These are phyloP conservation scores for Kuraishia capsulata DNA, from an alignment of 805 yeast species.

Conservation along the genomic window DNA sequence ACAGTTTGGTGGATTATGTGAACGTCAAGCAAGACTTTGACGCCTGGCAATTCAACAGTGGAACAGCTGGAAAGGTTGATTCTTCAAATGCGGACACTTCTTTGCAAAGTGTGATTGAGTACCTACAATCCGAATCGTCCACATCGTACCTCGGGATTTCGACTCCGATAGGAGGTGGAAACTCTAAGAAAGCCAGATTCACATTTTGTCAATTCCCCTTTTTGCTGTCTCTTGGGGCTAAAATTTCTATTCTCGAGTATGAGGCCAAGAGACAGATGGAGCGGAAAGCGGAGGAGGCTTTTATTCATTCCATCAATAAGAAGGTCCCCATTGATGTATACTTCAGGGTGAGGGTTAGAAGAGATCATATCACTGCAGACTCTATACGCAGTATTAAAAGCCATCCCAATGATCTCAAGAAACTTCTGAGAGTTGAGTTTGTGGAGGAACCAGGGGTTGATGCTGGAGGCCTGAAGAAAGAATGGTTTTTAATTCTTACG, in stretches of 20 bases:
- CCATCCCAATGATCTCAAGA: constrained; percentile 54
- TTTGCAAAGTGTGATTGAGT: constrained; percentile 34
- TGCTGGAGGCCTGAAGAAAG: constrained; percentile 91
- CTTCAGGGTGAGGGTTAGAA: constrained; percentile 58
- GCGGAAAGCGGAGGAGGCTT: constrained; percentile 82
- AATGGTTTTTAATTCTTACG: constrained; percentile 80
- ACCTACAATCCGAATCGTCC: constrained; percentile 26
- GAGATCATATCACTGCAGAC: constrained; percentile 62
- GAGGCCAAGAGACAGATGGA: constrained; percentile 81
- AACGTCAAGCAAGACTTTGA: constrained; percentile 76
- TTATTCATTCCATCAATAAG: constrained; percentile 61
- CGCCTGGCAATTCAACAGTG: constrained; percentile 55
- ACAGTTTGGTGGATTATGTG: constrained; percentile 71
- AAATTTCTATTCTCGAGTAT: constrained; percentile 70
- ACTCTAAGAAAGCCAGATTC: constrained; percentile 18
- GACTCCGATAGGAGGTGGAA: not conserved
- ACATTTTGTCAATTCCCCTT: constrained; percentile 82
- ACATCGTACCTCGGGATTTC: constrained; percentile 24
- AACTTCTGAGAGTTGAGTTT: constrained; percentile 72
- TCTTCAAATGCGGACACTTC: constrained; percentile 10
- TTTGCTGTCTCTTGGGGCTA: constrained; percentile 70
- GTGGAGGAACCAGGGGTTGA: constrained; percentile 88
- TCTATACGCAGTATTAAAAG: constrained; percentile 56
- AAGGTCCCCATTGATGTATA: constrained; percentile 56
- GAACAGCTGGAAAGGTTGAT: constrained; percentile 6